phyloP scores from a whole-genome alignment of 352 stramenopile genomes.

The Phytopythium sindhum region DNA sequence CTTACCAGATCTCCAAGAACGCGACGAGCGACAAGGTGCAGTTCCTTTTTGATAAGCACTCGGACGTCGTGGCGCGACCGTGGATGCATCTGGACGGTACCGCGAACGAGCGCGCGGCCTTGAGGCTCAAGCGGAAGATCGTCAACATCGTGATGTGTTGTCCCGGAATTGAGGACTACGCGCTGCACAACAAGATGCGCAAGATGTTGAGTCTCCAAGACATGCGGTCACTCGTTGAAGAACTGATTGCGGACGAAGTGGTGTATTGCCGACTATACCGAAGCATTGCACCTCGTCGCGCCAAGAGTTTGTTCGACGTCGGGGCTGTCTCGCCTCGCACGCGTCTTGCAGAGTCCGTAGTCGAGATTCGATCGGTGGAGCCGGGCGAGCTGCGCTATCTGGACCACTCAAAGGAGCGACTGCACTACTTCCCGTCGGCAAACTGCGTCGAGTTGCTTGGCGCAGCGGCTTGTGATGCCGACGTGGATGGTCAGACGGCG shows the following conservation, averaged over 20 bases:
- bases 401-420: slow-evolving; percentile 36
- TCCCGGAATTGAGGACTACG: slow-evolving; percentile 59
- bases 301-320: slow-evolving; percentile 30
- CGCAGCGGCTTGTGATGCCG: slow-evolving; percentile 47
- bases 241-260: slow-evolving; percentile 56
- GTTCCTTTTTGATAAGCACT: slow-evolving; percentile 68
- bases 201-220: slow-evolving; percentile 72
- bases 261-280: slow-evolving; percentile 51
- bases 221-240: slow-evolving; percentile 59
- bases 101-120: slow-evolving; percentile 43
- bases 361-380: slow-evolving; percentile 19
- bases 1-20: slow-evolving; percentile 46
- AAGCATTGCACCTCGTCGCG: slow-evolving; percentile 6
- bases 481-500: slow-evolving; percentile 19
- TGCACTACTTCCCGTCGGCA: slow-evolving; percentile 74
- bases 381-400: slow-evolving; percentile 49
- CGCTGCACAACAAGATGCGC: slow-evolving; percentile 67
- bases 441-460: slow-evolving; percentile 81
- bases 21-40: slow-evolving; percentile 54
- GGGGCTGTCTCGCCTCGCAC: neutral
- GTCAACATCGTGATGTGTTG: slow-evolving; percentile 79
- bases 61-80: slow-evolving; percentile 48
- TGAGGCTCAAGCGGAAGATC: slow-evolving; percentile 72
- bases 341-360: slow-evolving; percentile 4
- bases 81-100: slow-evolving; percentile 78